These are phyloP conservation scores for Sporopachydermia cereana DNA, from an alignment of 1,139 yeast species.

Conservation along the genomic window DNA sequence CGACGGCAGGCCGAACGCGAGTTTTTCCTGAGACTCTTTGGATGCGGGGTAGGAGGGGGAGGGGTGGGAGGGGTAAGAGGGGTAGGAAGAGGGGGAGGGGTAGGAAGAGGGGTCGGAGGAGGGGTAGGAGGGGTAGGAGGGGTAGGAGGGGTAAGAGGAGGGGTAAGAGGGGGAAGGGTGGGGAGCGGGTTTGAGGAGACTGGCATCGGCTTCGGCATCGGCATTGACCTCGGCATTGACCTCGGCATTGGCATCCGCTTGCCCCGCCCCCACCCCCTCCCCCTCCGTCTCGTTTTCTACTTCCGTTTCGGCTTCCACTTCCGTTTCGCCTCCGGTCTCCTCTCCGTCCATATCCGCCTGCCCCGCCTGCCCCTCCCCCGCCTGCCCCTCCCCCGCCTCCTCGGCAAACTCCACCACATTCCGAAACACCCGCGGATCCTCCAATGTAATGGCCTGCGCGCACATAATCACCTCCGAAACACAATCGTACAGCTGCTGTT, in stretches of 20 bases:
- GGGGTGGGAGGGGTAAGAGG: not conserved
- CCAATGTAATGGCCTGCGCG: conserved; percentile 57
- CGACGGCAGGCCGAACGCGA: conserved; percentile 62
- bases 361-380: not conserved
- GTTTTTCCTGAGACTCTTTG: conserved; percentile 49
- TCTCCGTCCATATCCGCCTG: not conserved
- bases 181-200: not conserved
- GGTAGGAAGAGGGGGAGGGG: conserved; percentile 29
- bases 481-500: conserved; percentile 61
- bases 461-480: conserved; percentile 52
- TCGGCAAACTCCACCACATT: conserved; percentile 16
- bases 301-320: not conserved
- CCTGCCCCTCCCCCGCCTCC: not conserved
- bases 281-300: no score
- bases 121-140: no score
- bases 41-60: conserved; percentile 34
- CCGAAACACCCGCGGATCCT: conserved; percentile 62
- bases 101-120: not conserved
- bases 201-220: not conserved
- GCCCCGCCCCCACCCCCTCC: not conserved
- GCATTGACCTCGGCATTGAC: not conserved
- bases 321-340: not conserved
- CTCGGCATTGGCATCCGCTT: not conserved
- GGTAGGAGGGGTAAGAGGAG: conserved; percentile 35
- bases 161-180: not conserved